Evolutionary conservation across 768 basidiomycete species (phyloP).

Genomic region (Piloderma croceum): DNA sequence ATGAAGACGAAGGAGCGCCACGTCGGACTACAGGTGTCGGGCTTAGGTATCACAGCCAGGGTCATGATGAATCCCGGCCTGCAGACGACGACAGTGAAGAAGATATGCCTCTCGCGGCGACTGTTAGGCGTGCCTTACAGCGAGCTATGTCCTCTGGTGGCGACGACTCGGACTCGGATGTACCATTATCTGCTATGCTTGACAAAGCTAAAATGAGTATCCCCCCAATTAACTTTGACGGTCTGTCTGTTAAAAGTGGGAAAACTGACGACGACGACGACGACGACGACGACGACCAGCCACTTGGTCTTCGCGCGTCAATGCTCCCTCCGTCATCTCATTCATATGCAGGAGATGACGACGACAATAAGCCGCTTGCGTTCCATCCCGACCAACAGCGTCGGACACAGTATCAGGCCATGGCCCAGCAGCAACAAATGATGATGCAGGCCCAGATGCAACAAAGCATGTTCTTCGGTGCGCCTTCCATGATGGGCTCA

Average conservation of each 20-base stretch:
- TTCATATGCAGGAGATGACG: conserved; percentile 34
- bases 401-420: conserved; percentile 48
- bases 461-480: conserved; percentile 67
- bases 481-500: conserved; percentile 62
- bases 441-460: conserved; percentile 54
- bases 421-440: conserved; percentile 43
- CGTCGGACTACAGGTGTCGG: conserved; percentile 57
- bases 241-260: conserved; percentile 15
- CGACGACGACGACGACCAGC: conserved; percentile 65
- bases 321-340: conserved; percentile 22
- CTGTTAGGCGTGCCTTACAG: conserved; percentile 50
- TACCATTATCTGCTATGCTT: conserved; percentile 60
- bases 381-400: conserved; percentile 78
- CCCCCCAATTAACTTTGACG: conserved; percentile 39
- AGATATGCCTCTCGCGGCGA: conserved; percentile 69
- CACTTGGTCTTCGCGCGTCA: conserved; percentile 66
- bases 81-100: conserved; percentile 65
- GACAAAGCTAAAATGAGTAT: conserved; percentile 40
- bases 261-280: conserved; percentile 45
- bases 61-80: conserved; percentile 1
- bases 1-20: conserved; percentile 52
- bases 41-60: conserved; percentile 40
- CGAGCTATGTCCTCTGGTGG: conserved; percentile 34
- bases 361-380: conserved; percentile 67
- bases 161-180: conserved; percentile 64